Evolutionary conservation across 768 basidiomycete genomes (phyloP), one percentile per base, ranked within the genome.

Genomic region (Agaricus blazei): DNA sequence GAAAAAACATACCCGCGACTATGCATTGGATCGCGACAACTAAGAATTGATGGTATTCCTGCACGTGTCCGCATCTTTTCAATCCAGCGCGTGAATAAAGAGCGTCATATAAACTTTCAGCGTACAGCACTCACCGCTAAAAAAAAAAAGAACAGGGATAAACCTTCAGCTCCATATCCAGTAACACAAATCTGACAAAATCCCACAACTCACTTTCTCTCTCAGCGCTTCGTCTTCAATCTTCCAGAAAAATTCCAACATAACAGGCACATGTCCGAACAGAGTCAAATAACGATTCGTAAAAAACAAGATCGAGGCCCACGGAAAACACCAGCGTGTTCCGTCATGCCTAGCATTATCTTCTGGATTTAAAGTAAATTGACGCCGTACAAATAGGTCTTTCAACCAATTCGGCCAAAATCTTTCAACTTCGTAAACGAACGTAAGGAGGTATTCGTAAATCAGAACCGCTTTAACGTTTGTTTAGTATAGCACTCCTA

Each of bases 221-320:
- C 67, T 42, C 6, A 31, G 65, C 6, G 51, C 49, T 3, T 59
- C 48, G 51, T 57, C 56, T 8, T 56, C 49, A 15, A 67, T 62
- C 7, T 59, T 56, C 66, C 65, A 72, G 47, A 71, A 74, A n/a
- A 65, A 65, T 53, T 72, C 67, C 2, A 67, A 37, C 4, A 71
- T 60, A 29, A 73, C 62, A 15, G 76, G 72, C 1, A 73, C 54
- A 56, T 75, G 76, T 2, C 73, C 71, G 9, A 72, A 57, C 6
- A 78, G 53, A 5, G 72, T 56, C 2, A 74, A 48, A 53, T 79
- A 81, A 7, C 78, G 75, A 53, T 75, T 79, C 27, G 70, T 31
- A 51, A 74, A 70, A 63, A 78, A 79, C 9, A 77, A 67, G 12
- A 66, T 54, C 15, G 69, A 70, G 8, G 60, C 70, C 69, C 68